A percentile compares a stretch with the other conserved stretches of the same genome.
phyloP scores from a whole-genome alignment of 2,329 filamentous ascomycete species.

The Colletotrichum melonis region DNA sequence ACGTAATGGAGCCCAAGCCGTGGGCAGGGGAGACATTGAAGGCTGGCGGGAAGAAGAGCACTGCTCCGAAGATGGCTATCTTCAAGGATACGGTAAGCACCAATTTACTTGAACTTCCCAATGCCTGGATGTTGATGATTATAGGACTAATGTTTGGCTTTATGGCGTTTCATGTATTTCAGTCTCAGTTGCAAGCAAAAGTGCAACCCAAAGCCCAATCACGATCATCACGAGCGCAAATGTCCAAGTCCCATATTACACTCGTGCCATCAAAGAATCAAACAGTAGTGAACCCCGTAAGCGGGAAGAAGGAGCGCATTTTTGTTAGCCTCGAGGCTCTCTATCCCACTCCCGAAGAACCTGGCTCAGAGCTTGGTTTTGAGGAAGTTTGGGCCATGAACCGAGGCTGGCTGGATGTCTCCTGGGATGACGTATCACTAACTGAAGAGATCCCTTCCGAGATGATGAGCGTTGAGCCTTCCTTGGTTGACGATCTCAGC shows the following conservation, averaged over 20 bases:
- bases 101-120: conserved; percentile 47
- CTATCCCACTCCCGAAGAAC: conserved; percentile 81
- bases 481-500: conserved; percentile 36
- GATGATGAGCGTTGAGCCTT: conserved; percentile 21
- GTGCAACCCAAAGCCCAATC: conserved; percentile 41
- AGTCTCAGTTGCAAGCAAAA: conserved; percentile 51
- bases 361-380: conserved; percentile 84
- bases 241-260: conserved; percentile 72
- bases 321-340: conserved; percentile 88
- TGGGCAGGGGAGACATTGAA: conserved; percentile 94
- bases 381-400: conserved; percentile 88
- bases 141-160: conserved; percentile 88
- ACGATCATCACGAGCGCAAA: conserved; percentile 60
- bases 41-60: conserved; percentile 83
- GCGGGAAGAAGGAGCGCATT: conserved; percentile 85
- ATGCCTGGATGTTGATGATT: conserved; percentile 82
- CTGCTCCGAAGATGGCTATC: conserved; percentile 84
- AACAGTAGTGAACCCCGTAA: conserved; percentile 84
- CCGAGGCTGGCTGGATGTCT: conserved; percentile 74
- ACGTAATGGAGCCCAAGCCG: conserved; percentile 84
- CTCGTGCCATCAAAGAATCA: conserved; percentile 79
- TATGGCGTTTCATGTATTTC: conserved; percentile 63
- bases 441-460: conserved; percentile 28
- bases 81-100: conserved; percentile 94
- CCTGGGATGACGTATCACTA: conserved; percentile 56